Evolutionary conservation across 2,329 filamentous ascomycete genomes (phyloP), one percentile per base, ranked within the genome.

Genomic region (Fusarium mexicanum): DNA sequence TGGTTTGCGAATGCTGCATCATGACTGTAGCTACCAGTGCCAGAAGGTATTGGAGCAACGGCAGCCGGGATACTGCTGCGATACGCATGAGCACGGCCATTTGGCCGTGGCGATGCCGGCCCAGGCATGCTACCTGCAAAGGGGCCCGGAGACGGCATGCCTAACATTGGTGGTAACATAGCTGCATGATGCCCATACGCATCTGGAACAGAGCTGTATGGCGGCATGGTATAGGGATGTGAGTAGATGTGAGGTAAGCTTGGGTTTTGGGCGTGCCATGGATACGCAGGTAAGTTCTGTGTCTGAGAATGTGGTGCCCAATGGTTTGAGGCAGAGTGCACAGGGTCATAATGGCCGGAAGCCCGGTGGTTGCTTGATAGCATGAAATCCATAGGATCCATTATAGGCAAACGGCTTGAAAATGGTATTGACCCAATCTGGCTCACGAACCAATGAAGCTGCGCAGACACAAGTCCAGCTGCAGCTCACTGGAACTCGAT

Each of bases 361-460:
- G 73, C 51, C 51, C 77, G 74, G 46, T 72, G 69, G 46, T 75
- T 71, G 61, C 76, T 71, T 47, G 66, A 72, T 51, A 76, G 55
- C 43, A 78, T 63, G 61, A 76, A 77, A 40, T 80, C 76, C 72
- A 78, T 77, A 22, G 73, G 77, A 72, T 80, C 79, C 79, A 80
- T 80, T 44, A 44, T 50, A 59, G 41, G 53, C 59, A 43, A 72
- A 48, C 43, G 47, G 60, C 29, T 69, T 58, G 44, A 60, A 54
- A 68, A 60, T 40, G 38, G 54, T 67, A 31, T 41, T 41, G 51
- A 35, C 48, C 50, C 63, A 60, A 46, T 41, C 26, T 41, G 41
- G 66, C 47, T 60, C 38, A 53, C 50, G 33, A 47, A 22, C 31
- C n/a, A 51, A 54, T 37, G 50, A 54, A 69, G 59, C 65, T 44